Percentiles rank a stretch among this genome's conserved stretches.
phyloP scores from a whole-genome alignment of 371 early-diverging fungal species.

The Mortierella sp. region DNA sequence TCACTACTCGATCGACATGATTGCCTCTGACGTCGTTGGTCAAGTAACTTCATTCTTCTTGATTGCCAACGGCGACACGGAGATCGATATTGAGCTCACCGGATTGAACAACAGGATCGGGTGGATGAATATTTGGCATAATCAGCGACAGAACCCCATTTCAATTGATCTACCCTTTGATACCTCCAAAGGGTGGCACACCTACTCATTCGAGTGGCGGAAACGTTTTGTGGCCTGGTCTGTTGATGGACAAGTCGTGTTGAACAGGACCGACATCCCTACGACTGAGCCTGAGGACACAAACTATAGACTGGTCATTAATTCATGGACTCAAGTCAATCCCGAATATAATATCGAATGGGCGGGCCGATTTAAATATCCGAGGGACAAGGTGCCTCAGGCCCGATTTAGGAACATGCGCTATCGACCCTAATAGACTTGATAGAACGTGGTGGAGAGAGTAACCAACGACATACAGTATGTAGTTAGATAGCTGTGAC shows the following conservation, averaged over 20 bases:
- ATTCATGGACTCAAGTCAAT: slow-evolving; percentile 48
- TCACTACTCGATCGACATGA: slow-evolving; percentile 43
- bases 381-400: slow-evolving; percentile 20
- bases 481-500: no score
- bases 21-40: slow-evolving; percentile 41
- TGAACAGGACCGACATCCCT: slow-evolving; percentile 38
- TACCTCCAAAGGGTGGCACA: slow-evolving; percentile 39
- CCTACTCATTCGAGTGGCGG: slow-evolving; percentile 47
- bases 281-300: slow-evolving; percentile 20
- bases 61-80: slow-evolving; percentile 39
- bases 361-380: slow-evolving; percentile 44
- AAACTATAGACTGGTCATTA: slow-evolving; percentile 38
- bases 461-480: background rate
- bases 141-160: slow-evolving; percentile 35
- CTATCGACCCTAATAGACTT: slow-evolving; percentile 9
- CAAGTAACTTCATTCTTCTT: slow-evolving; percentile 50
- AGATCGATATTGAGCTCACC: slow-evolving; percentile 50
- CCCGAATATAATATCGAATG: slow-evolving; percentile 32
- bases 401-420: slow-evolving; percentile 39
- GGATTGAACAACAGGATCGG: slow-evolving; percentile 31
- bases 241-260: slow-evolving; percentile 33
- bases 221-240: slow-evolving; percentile 32
- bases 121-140: slow-evolving; percentile 50
- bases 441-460: background rate
- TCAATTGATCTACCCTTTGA: slow-evolving; percentile 42